Evolutionary conservation across 148 eudicot genomes (phyloP).

Genomic region (Pharnaceum exiguum): DNA sequence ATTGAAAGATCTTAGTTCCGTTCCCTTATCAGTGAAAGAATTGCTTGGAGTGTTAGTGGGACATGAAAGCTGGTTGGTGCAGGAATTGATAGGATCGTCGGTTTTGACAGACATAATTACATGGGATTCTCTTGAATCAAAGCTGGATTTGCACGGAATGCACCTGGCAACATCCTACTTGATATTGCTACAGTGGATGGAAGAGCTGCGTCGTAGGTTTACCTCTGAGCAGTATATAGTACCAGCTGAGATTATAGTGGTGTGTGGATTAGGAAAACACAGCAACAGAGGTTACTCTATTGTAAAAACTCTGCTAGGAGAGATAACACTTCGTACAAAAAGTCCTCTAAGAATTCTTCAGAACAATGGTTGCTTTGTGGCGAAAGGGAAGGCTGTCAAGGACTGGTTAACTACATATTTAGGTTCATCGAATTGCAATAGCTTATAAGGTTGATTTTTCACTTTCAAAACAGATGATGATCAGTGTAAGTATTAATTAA

Average conservation of each 20-base stretch:
- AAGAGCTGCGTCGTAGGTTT: constrained; percentile 42
- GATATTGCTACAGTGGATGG: constrained; percentile 65
- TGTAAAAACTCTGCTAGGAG: too few species aligned
- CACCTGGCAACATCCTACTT: constrained; percentile 56
- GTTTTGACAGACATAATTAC: constrained; percentile 41
- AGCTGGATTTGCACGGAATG: constrained; percentile 92
- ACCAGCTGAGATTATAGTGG: constrained; percentile 53
- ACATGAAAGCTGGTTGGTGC: constrained; percentile 49
- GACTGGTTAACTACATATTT: too few species aligned
- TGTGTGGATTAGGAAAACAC: too few species aligned
- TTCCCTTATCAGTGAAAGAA: constrained; percentile 47
- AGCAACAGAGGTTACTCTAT: too few species aligned
- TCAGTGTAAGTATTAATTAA: too few species aligned
- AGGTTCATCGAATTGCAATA: too few species aligned
- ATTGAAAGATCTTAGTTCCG: constrained; percentile 38
- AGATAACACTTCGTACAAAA: too few species aligned
- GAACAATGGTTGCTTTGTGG: too few species aligned
- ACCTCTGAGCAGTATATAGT: constrained; percentile 17
- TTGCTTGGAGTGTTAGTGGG: constrained; percentile 29
- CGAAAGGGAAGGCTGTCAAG: too few species aligned
- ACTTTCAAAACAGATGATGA: too few species aligned
- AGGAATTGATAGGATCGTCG: constrained; percentile 39
- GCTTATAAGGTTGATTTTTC: too few species aligned
- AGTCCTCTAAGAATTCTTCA: too few species aligned
- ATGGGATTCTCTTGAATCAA: constrained; percentile 44